A percentile compares a stretch with the other conserved stretches of the same genome.
These are phyloP conservation scores for Aspergillus carbonarius DNA, from an alignment of 2,329 filamentous ascomycete genomes.

Conservation along the genomic window DNA sequence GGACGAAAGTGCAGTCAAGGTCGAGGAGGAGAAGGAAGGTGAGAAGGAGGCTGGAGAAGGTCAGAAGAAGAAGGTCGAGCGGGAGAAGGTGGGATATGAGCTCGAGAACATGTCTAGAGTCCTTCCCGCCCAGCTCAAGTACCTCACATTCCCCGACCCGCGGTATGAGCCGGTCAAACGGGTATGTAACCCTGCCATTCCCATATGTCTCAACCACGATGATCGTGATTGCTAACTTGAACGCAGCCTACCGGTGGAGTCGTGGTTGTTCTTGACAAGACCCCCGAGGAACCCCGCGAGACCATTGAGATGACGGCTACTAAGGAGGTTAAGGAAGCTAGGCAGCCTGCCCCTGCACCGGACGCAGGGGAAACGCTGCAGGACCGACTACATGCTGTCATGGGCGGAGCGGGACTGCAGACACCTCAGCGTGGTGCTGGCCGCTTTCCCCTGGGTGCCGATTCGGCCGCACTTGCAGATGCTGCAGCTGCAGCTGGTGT, in stretches of 20 bases:
- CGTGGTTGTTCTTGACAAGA: constrained; percentile 82
- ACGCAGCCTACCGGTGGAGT: constrained; percentile 85
- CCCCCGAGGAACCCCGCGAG: constrained; percentile 73
- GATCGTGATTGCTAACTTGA: constrained; percentile 40
- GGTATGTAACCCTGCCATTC: constrained; percentile 53
- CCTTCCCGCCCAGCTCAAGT: constrained; percentile 88
- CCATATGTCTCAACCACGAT: neutral
- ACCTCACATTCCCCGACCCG: constrained; percentile 85
- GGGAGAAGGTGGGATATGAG: constrained; percentile 95
- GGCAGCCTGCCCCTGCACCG: neutral
- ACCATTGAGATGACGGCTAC: constrained; percentile 90
- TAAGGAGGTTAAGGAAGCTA: constrained; percentile 56
- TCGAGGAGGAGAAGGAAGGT: constrained; percentile 60
- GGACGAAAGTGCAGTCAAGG: constrained; percentile 56
- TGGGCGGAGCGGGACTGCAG: constrained; percentile 33
- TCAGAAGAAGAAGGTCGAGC: constrained; percentile 85
- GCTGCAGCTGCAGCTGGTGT: constrained; percentile 75
- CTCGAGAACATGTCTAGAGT: constrained; percentile 97
- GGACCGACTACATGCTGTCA: constrained; percentile 44
- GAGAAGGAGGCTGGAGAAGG: constrained; percentile 62
- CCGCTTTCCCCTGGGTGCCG: constrained; percentile 20
- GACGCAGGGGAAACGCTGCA: constrained; percentile 40
- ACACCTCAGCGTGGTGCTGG: constrained; percentile 33
- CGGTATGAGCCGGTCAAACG: constrained; percentile 93
- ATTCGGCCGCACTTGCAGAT: constrained; percentile 40